These are phyloP conservation scores for Prillingera fragicola DNA, from an alignment of 1,284 basidiomycete species.

Conservation along the genomic window DNA sequence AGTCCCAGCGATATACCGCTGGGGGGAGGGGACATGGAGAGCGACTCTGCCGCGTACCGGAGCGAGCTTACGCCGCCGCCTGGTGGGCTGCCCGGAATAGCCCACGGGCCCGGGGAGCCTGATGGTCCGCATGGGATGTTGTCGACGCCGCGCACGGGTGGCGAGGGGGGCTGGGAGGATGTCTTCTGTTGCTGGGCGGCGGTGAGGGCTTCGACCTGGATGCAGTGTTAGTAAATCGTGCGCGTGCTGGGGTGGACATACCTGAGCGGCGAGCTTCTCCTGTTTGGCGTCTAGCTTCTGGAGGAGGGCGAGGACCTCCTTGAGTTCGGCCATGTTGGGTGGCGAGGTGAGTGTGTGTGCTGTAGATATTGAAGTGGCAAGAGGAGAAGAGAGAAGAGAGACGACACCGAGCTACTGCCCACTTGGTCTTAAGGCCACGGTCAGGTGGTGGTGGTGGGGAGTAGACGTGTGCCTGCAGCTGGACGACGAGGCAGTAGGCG, in stretches of 20 bases:
- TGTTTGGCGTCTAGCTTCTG: conserved; percentile 35
- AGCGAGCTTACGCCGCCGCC: conserved; percentile 11
- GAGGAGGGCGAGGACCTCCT: conserved; percentile 30
- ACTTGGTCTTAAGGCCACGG: conserved; percentile 2
- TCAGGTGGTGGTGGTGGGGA: not conserved
- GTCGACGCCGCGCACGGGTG: conserved; percentile 9
- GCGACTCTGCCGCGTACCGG: conserved; percentile 9
- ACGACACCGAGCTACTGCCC: too few relatives aligned
- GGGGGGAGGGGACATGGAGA: conserved; percentile 6
- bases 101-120: conserved; percentile 2
- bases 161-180: conserved; percentile 2
- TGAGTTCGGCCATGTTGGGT: conserved; percentile 21
- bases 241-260: conserved; percentile 9
- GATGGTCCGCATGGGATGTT: conserved; percentile 15
- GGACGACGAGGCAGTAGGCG: too few relatives aligned
- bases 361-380: not conserved
- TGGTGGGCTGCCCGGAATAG: not conserved
- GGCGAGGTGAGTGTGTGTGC: not conserved
- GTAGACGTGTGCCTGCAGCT: too few relatives aligned
- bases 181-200: not conserved
- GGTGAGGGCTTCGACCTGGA: conserved; percentile 17
- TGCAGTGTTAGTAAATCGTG: not conserved
- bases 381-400: not conserved
- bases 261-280: conserved; percentile 33
- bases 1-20: too few relatives aligned